These are phyloP conservation scores for Fusarium kyushuense DNA, from an alignment of 2,329 filamentous ascomycete species.

Conservation along the genomic window DNA sequence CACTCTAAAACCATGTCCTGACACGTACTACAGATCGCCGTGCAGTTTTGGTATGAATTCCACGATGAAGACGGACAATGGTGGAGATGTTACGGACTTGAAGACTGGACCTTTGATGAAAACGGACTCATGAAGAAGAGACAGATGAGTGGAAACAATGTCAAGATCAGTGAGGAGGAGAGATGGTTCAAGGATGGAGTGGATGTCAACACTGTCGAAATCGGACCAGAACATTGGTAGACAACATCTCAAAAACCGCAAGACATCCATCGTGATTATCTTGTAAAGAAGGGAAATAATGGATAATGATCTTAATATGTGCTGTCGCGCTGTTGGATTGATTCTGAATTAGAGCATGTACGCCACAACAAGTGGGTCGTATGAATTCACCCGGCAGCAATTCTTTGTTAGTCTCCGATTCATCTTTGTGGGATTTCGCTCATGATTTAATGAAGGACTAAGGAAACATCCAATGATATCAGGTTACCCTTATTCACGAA, in stretches of 20 bases:
- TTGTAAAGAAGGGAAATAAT: background rate
- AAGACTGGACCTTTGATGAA: constrained; percentile 81
- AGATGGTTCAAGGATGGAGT: constrained; percentile 78
- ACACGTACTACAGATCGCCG: constrained; percentile 69
- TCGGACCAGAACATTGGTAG: constrained; percentile 52
- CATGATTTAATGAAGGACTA: constrained; percentile 4
- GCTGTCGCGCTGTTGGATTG: background rate
- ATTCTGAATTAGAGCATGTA: background rate
- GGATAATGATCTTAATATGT: background rate
- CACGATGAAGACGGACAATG: constrained; percentile 77
- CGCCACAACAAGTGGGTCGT: no score
- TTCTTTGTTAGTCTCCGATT: background rate
- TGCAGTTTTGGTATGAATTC: constrained; percentile 93
- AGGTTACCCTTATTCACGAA: background rate
- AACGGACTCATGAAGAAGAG: constrained; percentile 79
- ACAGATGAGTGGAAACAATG: constrained; percentile 81
- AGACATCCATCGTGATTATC: background rate
- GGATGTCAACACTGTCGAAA: constrained; percentile 75
- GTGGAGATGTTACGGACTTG: constrained; percentile 89
- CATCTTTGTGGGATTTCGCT: background rate
- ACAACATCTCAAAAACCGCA: background rate
- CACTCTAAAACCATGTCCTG: background rate
- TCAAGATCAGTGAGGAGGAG: constrained; percentile 70
- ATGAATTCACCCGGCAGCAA: background rate
- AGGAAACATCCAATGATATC: background rate